Conservation (phyloP, 768 basidiomycete genomes). For the Russula earlei region DNA sequence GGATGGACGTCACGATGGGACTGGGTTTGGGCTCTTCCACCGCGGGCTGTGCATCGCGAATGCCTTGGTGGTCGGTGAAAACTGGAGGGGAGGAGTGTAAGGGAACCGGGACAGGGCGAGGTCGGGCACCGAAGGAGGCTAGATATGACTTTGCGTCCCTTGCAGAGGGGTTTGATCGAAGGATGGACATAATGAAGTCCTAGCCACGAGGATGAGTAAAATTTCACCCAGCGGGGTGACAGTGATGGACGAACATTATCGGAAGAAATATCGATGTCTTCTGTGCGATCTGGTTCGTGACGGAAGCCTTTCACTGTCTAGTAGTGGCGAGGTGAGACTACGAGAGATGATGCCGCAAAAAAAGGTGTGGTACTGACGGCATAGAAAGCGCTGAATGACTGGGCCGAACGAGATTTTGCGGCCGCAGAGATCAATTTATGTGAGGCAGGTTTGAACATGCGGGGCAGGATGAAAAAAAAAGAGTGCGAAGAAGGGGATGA, state of each 20-base stretch:
- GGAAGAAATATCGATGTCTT: constrained; percentile 5
- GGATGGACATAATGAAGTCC: constrained; percentile 95
- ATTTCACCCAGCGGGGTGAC: neutral
- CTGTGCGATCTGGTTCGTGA: constrained; percentile 5
- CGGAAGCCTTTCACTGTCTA: constrained; percentile 16
- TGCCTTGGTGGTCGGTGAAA: constrained; percentile 25
- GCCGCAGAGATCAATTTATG: constrained; percentile 23
- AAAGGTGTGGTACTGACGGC: constrained; percentile 35
- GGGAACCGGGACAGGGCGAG: constrained; percentile 19
- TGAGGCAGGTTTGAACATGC: constrained; percentile 26
- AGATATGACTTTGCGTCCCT: constrained; percentile 88
- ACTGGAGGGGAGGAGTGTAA: constrained; percentile 25
- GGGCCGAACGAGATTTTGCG: constrained; percentile 21
- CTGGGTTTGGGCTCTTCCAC: constrained; percentile 33
- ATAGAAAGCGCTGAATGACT: constrained; percentile 41
- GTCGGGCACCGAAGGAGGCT: constrained; percentile 76
- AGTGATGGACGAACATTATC: constrained; percentile 11
- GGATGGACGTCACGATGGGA: constrained; percentile 58
- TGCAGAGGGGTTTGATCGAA: constrained; percentile 84
- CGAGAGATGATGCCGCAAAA: neutral
- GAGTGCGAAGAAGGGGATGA: neutral
- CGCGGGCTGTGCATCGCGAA: constrained; percentile 23
- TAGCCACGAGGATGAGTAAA: constrained; percentile 26
- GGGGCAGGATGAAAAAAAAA: neutral
- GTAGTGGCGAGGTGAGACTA: neutral